Evolutionary conservation across 2,329 filamentous ascomycete genomes (phyloP).

Genomic region (Fusarium drepaniforme): DNA sequence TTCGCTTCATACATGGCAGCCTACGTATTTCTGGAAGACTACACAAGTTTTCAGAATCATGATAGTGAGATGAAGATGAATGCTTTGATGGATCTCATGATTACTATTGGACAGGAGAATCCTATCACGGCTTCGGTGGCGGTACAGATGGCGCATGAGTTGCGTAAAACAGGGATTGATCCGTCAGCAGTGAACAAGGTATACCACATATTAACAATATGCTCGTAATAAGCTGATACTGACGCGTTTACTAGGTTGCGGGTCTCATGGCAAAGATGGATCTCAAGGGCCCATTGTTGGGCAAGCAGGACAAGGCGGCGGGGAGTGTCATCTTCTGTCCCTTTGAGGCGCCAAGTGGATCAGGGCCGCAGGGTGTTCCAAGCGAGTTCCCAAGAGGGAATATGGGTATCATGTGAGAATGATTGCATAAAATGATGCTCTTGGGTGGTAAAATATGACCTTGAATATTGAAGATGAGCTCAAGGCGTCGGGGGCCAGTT

Average conservation of each 20-base stretch:
- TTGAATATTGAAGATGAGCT: too few relatives aligned
- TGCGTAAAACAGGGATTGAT: constrained; percentile 56
- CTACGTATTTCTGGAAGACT: constrained; percentile 77
- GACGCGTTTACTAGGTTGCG: constrained; percentile 13
- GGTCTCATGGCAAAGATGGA: constrained; percentile 28
- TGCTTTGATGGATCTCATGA: constrained; percentile 76
- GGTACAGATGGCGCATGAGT: constrained; percentile 76
- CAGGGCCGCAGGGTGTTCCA: constrained; percentile 28
- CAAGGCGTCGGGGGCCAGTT: too few relatives aligned
- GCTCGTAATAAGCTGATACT: too few relatives aligned
- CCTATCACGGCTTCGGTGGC: constrained; percentile 77
- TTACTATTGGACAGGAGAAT: constrained; percentile 73
- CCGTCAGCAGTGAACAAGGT: constrained; percentile 41
- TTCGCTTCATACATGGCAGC: constrained; percentile 80
- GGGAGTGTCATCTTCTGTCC: constrained; percentile 40
- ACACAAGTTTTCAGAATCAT: constrained; percentile 70
- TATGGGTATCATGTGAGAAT: not conserved
- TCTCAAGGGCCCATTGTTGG: constrained; percentile 33
- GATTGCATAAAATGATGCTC: not conserved
- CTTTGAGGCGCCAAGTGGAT: constrained; percentile 26
- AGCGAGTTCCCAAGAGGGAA: constrained; percentile 13
- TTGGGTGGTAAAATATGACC: not conserved
- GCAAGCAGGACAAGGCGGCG: constrained; percentile 17
- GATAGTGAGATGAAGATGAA: constrained; percentile 66
- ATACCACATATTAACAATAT: too few relatives aligned